Conservation (phyloP, 352 stramenopile species). For the Phytophthora vignae region DNA sequence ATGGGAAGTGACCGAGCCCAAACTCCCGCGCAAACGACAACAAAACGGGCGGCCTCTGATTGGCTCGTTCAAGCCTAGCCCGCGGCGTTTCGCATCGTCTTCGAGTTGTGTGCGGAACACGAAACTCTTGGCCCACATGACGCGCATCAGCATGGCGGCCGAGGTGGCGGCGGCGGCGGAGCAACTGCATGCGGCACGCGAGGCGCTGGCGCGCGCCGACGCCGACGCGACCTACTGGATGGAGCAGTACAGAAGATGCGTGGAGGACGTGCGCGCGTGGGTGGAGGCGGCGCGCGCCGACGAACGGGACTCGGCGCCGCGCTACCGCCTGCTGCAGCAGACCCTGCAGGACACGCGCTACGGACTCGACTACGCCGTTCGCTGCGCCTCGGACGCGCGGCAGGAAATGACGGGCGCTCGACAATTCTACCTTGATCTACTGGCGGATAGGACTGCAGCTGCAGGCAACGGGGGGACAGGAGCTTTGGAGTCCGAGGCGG, state of each 20-base stretch:
- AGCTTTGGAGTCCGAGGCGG: no score
- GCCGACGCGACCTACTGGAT: slow-evolving; percentile 26
- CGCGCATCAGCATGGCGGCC: neutral
- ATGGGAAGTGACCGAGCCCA: slow-evolving; percentile 31
- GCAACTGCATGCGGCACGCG: neutral
- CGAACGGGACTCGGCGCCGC: neutral
- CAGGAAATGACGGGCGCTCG: slow-evolving; percentile 23
- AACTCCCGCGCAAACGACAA: slow-evolving; percentile 28
- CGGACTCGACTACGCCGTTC: slow-evolving; percentile 30
- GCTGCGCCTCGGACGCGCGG: slow-evolving; percentile 16
- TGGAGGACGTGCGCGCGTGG: no score
- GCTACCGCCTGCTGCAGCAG: slow-evolving; percentile 26
- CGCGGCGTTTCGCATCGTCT: neutral
- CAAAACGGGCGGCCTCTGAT: neutral
- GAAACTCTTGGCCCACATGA: no score
- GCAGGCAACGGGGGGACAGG: no score
- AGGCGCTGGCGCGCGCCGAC: slow-evolving; percentile 9
- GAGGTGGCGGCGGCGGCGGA: neutral
- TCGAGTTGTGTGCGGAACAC: slow-evolving; percentile 2
- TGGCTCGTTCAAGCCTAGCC: slow-evolving; percentile 20
- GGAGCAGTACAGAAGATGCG: slow-evolving; percentile 24
- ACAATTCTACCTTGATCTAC: slow-evolving; percentile 20
- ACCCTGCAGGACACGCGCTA: slow-evolving; percentile 25
- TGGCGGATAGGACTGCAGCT: neutral
- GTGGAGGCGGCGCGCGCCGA: neutral